Percentiles rank a stretch among this genome's conserved stretches.
Conservation (phyloP, 805 yeast genomes). For the Zygoascus ofunaensis region DNA sequence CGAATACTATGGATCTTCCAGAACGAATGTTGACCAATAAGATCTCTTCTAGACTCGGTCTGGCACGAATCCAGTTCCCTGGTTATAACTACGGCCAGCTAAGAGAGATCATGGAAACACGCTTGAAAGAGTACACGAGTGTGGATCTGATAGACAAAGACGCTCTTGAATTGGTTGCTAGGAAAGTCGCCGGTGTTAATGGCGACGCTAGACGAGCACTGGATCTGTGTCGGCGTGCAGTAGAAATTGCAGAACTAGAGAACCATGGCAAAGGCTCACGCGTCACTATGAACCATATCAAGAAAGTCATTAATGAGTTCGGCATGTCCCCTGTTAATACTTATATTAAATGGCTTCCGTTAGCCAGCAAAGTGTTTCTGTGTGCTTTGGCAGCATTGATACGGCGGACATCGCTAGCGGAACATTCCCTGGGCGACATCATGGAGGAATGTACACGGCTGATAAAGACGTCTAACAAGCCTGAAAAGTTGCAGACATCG, state of each 20-base stretch:
- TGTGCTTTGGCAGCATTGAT: constrained; percentile 55
- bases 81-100: constrained; percentile 81
- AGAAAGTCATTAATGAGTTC: constrained; percentile 71
- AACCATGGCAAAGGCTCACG: constrained; percentile 11
- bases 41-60: constrained; percentile 83
- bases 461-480: constrained; percentile 29
- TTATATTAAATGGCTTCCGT: constrained; percentile 51
- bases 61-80: constrained; percentile 75
- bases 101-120: constrained; percentile 59
- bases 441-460: constrained; percentile 64
- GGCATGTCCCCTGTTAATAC: constrained; percentile 61
- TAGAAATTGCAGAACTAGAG: constrained; percentile 73
- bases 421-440: constrained; percentile 63
- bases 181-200: constrained; percentile 91
- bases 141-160: constrained; percentile 40
- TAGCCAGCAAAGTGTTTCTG: constrained; percentile 64
- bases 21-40: constrained; percentile 81
- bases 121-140: constrained; percentile 48
- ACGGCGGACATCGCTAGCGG: constrained; percentile 61
- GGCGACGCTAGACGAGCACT: constrained; percentile 96
- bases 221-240: constrained; percentile 78
- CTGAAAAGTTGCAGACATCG: constrained; percentile 28
- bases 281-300: constrained; percentile 60
- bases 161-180: constrained; percentile 84
- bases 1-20: constrained; percentile 96